phyloP scores from a whole-genome alignment of 202 grass and related monocot species.

The Setaria viridis region DNA sequence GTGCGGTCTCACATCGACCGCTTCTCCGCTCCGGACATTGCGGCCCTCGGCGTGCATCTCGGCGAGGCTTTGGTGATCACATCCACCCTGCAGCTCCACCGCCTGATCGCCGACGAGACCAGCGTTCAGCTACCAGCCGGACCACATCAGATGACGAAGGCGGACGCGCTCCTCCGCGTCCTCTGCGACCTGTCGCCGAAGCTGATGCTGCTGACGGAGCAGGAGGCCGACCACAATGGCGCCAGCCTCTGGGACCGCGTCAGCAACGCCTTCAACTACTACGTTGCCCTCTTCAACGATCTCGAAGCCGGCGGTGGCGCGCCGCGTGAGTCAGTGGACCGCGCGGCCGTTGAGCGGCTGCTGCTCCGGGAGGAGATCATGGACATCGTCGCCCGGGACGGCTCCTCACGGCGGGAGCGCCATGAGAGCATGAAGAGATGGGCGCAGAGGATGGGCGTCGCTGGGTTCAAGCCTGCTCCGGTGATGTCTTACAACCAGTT shows the following conservation, averaged over 20 bases:
- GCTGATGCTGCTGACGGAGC: conserved; percentile 68
- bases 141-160: neutral
- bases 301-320: conserved; percentile 40
- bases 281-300: conserved; percentile 54
- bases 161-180: conserved; percentile 49
- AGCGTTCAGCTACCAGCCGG: neutral
- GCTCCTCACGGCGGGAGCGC: conserved; percentile 45
- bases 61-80: conserved; percentile 58
- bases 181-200: conserved; percentile 47
- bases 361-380: conserved; percentile 66
- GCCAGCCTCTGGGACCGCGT: conserved; percentile 32
- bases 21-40: neutral
- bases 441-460: conserved; percentile 39
- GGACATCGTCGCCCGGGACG: conserved; percentile 59
- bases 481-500: conserved; percentile 22
- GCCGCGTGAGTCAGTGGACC: neutral
- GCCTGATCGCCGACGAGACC: conserved; percentile 44
- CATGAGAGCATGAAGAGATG: conserved; percentile 58
- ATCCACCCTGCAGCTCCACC: conserved; percentile 68
- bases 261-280: conserved; percentile 62
- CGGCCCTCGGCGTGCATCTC: conserved; percentile 37
- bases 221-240: conserved; percentile 71
- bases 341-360: conserved; percentile 53
- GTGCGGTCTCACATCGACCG: conserved; percentile 49
- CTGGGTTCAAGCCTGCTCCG: conserved; percentile 40